Conservation (phyloP, 2,329 filamentous ascomycete genomes). For the Pseudogymnoascus sp. region DNA sequence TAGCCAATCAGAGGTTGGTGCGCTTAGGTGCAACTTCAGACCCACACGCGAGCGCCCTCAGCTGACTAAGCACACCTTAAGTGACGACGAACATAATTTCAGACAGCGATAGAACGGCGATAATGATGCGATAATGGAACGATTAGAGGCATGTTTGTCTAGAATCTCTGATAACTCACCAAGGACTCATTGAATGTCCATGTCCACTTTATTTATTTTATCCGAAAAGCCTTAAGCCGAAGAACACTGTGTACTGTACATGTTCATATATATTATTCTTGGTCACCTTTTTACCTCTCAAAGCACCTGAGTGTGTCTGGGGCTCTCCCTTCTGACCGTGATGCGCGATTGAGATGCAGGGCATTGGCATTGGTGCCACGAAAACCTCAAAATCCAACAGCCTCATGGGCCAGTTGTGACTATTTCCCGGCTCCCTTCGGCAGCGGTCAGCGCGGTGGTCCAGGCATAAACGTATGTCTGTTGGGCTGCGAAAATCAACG, state of each 20-base stretch:
- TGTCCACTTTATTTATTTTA: background rate
- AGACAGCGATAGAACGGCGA: background rate
- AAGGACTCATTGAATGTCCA: background rate
- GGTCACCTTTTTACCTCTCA: background rate
- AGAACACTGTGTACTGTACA: background rate
- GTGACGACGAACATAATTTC: constrained; percentile 3
- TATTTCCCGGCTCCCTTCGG: background rate
- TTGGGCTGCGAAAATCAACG: background rate
- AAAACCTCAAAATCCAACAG: background rate
- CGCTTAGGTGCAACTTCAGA: background rate
- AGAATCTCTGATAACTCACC: background rate
- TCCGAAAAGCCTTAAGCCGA: background rate
- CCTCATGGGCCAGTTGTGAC: background rate
- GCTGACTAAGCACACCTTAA: constrained; percentile 3
- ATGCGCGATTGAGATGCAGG: background rate
- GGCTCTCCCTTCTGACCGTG: background rate
- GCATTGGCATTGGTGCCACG: constrained; percentile 1
- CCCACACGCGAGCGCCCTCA: background rate
- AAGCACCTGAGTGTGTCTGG: background rate
- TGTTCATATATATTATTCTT: background rate
- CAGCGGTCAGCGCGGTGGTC: background rate
- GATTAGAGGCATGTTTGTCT: background rate
- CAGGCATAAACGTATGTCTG: background rate
- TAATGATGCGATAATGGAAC: background rate
- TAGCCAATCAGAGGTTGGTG: background rate